These are phyloP conservation scores for Citeromyces matritensis DNA, from an alignment of 805 yeast genomes.

Conservation along the genomic window DNA sequence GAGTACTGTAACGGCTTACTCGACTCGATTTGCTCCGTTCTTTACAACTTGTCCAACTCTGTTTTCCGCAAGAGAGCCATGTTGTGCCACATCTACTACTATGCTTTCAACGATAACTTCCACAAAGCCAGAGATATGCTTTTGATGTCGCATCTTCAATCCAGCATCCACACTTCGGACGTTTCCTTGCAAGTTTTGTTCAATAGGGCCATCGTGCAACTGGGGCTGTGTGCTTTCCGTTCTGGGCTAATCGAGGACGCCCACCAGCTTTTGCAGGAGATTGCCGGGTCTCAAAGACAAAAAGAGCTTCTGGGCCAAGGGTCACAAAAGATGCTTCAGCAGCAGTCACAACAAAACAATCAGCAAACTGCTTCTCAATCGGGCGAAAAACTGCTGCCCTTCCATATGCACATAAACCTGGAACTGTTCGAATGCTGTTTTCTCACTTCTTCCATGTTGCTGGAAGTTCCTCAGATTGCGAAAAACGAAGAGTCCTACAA, in stretches of 20 bases:
- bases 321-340: conserved; percentile 49
- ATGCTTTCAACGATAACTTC: conserved; percentile 79
- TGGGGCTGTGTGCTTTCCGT: conserved; percentile 93
- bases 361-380: conserved; percentile 28
- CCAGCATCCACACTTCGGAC: conserved; percentile 73
- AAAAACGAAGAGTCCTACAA: conserved; percentile 54
- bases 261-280: conserved; percentile 76
- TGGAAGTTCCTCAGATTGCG: conserved; percentile 87
- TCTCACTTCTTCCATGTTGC: conserved; percentile 76
- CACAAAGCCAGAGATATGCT: conserved; percentile 79
- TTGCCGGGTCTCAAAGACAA: conserved; percentile 71
- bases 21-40: conserved; percentile 45
- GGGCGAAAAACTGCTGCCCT: conserved; percentile 78
- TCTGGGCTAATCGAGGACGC: conserved; percentile 74
- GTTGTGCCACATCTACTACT: conserved; percentile 76
- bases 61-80: conserved; percentile 71
- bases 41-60: conserved; percentile 53
- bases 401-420: conserved; percentile 95
- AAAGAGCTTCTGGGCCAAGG: conserved; percentile 95
- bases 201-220: conserved; percentile 90
- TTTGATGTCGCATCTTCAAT: conserved; percentile 73
- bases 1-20: conserved; percentile 40
- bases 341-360: conserved; percentile 8
- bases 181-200: conserved; percentile 79
- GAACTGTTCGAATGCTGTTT: conserved; percentile 91